Evolutionary conservation across 805 yeast species (phyloP).

Genomic region (Wickerhamiella sergipiensis): DNA sequence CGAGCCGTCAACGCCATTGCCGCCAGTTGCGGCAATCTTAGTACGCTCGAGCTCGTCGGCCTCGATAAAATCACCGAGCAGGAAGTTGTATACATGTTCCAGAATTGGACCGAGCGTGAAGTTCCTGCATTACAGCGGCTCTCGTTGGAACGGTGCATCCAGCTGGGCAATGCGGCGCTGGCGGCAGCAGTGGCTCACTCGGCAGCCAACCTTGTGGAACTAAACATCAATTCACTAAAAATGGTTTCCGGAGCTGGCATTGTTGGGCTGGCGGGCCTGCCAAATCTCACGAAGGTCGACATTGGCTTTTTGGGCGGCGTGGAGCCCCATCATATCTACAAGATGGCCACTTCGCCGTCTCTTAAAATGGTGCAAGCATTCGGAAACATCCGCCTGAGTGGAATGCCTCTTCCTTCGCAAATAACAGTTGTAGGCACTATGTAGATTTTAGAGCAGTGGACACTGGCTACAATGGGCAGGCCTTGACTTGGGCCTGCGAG

Average conservation of each 20-base stretch:
- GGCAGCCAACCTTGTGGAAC: slow-evolving; percentile 47
- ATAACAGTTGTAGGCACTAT: slow-evolving; percentile 19
- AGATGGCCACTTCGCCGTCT: slow-evolving; percentile 47
- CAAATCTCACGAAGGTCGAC: slow-evolving; percentile 55
- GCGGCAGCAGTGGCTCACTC: slow-evolving; percentile 50
- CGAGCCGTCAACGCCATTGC: slow-evolving; percentile 35
- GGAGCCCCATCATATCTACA: slow-evolving; percentile 52
- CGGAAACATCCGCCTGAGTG: slow-evolving; percentile 33
- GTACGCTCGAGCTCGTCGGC: slow-evolving; percentile 42
- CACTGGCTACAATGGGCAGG: background rate
- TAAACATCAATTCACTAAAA: slow-evolving; percentile 64
- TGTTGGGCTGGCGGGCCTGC: slow-evolving; percentile 26
- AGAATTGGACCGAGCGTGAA: slow-evolving; percentile 31
- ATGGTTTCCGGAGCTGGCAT: slow-evolving; percentile 32
- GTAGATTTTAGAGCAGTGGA: no score
- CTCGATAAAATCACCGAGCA: slow-evolving; percentile 58
- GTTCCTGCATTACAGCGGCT: slow-evolving; percentile 43
- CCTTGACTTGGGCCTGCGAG: background rate
- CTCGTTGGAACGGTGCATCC: slow-evolving; percentile 50
- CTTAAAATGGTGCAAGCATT: slow-evolving; percentile 62
- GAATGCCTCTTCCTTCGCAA: slow-evolving; percentile 19
- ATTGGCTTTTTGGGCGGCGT: slow-evolving; percentile 67
- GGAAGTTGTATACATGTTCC: slow-evolving; percentile 47
- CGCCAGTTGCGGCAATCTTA: slow-evolving; percentile 37
- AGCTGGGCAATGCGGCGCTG: slow-evolving; percentile 49